These are phyloP conservation scores for Colletotrichum noveboracense DNA, from an alignment of 2,329 filamentous ascomycete species.

Conservation along the genomic window DNA sequence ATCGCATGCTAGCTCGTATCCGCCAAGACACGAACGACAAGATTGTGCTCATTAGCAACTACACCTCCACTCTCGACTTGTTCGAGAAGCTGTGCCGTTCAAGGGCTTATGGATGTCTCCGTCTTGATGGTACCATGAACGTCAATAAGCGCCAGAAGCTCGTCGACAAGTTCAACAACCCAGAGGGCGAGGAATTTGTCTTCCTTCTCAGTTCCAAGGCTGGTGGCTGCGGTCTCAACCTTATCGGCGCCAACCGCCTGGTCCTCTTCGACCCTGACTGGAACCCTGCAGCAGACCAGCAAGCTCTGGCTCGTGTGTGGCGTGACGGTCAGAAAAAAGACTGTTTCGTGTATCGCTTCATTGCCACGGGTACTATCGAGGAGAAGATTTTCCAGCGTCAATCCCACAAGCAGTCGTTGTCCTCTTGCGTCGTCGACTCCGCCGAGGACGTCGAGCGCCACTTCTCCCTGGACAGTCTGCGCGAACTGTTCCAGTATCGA, in stretches of 20 bases:
- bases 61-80: conserved; percentile 93
- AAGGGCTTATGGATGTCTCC: conserved; percentile 82
- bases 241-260: conserved; percentile 92
- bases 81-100: conserved; percentile 90
- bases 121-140: conserved; percentile 96
- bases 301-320: conserved; percentile 96
- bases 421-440: conserved; percentile 94
- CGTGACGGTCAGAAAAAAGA: conserved; percentile 99
- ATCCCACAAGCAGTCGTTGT: conserved; percentile 96
- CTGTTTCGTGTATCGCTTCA: conserved; percentile 99
- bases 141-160: conserved; percentile 97
- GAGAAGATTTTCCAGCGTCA: conserved; percentile 99
- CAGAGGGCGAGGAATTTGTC: conserved; percentile 86
- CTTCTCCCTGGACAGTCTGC: conserved; percentile 88
- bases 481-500: conserved; percentile 94
- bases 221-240: conserved; percentile 93
- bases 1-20: conserved; percentile 95
- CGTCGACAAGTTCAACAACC: conserved; percentile 97
- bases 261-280: conserved; percentile 97
- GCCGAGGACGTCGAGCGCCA: conserved; percentile 97
- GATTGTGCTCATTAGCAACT: conserved; percentile 98
- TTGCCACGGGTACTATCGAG: conserved; percentile 95
- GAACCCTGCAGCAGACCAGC: conserved; percentile 98
- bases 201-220: conserved; percentile 98
- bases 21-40: conserved; percentile 98